Percentiles rank a stretch among this genome's conserved stretches.
Evolutionary conservation across 345 rosid genomes (phyloP).

Genomic region (Theobroma cacao): DNA sequence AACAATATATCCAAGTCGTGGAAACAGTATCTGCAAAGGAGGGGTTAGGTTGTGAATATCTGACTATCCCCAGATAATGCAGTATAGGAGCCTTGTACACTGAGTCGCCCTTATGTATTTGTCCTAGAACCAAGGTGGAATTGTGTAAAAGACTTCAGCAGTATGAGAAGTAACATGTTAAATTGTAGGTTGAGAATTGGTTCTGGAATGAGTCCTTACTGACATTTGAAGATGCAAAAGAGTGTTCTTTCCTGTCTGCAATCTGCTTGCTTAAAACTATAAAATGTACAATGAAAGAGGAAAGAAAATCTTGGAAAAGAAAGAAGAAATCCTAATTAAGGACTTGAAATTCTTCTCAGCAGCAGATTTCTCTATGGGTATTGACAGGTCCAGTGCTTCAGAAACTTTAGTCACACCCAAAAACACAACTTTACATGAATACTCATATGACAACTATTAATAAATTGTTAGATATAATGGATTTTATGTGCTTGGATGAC

Average conservation of each 20-base stretch:
- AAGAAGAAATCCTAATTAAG: not conserved
- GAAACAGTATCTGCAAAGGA: not conserved
- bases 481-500: not conserved
- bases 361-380: not conserved
- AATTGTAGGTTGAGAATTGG: not conserved
- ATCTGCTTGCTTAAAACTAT: not conserved
- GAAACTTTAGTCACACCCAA: not conserved
- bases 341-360: not conserved
- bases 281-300: too few species aligned
- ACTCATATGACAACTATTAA: not conserved
- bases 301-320: too few species aligned
- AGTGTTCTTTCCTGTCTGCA: not conserved
- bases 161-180: not conserved
- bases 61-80: not conserved
- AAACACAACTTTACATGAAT: not conserved
- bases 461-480: not conserved
- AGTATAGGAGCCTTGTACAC: not conserved
- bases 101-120: not conserved
- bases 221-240: not conserved
- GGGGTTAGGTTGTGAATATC: not conserved
- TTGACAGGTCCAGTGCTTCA: not conserved
- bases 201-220: not conserved
- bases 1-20: not conserved
- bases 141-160: not conserved
- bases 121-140: not conserved